phyloP scores from a whole-genome alignment of 306 rosid species.

The Inga laurina region DNA sequence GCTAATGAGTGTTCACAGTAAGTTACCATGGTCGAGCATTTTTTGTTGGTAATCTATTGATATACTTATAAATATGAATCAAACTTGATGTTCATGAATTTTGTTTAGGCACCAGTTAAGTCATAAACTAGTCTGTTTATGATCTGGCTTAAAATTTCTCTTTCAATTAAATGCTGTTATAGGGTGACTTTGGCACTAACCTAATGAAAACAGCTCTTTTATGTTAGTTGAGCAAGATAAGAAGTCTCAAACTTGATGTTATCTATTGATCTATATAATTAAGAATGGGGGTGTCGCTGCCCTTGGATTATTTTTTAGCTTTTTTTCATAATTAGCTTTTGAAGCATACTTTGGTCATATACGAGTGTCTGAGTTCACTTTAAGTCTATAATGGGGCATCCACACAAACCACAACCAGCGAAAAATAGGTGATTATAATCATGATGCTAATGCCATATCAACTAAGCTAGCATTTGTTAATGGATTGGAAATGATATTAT shows the following conservation, averaged over 20 bases:
- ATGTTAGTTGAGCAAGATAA: background rate
- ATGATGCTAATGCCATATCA: background rate
- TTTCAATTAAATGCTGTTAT: background rate
- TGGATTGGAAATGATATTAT: background rate
- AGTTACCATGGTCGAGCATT: background rate
- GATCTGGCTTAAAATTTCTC: background rate
- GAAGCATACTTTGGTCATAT: background rate
- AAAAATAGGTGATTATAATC: slow-evolving; percentile 1
- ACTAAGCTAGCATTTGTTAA: background rate
- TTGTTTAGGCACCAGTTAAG: background rate
- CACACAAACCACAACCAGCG: background rate
- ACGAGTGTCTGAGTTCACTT: background rate
- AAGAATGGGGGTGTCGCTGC: background rate
- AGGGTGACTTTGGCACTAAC: background rate
- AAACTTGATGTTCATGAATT: background rate
- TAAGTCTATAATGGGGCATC: background rate
- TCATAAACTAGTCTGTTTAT: background rate
- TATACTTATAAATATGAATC: background rate
- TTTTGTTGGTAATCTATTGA: background rate
- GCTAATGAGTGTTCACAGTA: background rate
- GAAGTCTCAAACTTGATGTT: slow-evolving; percentile 12
- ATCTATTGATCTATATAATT: background rate
- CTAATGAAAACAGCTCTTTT: background rate
- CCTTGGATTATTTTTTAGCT: background rate
- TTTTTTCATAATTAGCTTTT: background rate